Conservation (phyloP, 1,139 yeast genomes). For the Yamadazyma blattariae region DNA sequence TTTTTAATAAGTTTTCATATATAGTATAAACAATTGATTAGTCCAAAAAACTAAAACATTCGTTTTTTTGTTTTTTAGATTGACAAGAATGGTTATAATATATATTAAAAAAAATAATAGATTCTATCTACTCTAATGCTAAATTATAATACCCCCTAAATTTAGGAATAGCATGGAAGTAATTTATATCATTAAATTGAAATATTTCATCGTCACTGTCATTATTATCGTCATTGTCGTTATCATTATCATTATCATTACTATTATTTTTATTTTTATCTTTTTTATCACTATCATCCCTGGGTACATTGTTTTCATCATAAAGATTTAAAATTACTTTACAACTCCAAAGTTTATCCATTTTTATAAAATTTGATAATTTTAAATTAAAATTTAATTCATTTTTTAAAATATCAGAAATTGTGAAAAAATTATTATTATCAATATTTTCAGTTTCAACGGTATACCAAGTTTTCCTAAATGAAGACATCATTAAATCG, state of each 20-base stretch:
- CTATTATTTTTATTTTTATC: slow-evolving; percentile 1
- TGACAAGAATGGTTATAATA: too few species aligned
- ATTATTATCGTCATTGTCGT: slow-evolving; percentile 4
- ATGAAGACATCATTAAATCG: slow-evolving; percentile 1
- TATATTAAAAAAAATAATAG: too few species aligned
- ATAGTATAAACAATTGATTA: too few species aligned
- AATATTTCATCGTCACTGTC: slow-evolving; percentile 3
- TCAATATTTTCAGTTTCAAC: slow-evolving; percentile 6
- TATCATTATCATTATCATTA: neutral
- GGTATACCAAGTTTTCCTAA: slow-evolving; percentile 6
- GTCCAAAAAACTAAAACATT: too few species aligned
- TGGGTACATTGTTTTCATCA: slow-evolving; percentile 10
- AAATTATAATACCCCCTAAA: too few species aligned
- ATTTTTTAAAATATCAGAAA: slow-evolving; percentile 7
- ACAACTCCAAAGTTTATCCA: slow-evolving; percentile 12
- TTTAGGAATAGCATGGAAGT: too few species aligned
- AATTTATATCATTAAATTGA: too few species aligned
- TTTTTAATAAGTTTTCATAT: too few species aligned
- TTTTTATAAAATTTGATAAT: slow-evolving; percentile 7
- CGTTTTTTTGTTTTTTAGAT: too few species aligned
- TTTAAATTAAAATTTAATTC: slow-evolving; percentile 5
- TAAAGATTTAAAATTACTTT: slow-evolving; percentile 7
- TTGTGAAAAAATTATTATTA: slow-evolving; percentile 6
- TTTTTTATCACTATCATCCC: slow-evolving; percentile 5
- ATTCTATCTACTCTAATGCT: too few species aligned